phyloP scores from a whole-genome alignment of 2,329 filamentous ascomycete genomes.

The Teratosphaeria epicoccoides region DNA sequence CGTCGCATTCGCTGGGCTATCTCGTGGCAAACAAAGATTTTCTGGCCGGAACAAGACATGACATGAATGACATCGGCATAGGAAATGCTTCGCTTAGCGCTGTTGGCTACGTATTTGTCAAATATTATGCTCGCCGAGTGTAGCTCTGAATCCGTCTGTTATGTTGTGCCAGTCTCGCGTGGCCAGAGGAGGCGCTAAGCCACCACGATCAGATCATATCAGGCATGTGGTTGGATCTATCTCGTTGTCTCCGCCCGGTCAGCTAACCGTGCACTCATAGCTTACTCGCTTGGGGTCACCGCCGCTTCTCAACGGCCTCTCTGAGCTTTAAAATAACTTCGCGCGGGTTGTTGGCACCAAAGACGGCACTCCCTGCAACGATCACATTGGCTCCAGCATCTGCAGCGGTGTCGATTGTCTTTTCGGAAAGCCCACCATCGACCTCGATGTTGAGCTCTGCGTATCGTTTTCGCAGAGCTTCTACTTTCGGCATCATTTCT shows the following conservation, averaged over 20 bases:
- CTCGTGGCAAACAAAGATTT: not conserved
- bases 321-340: constrained; percentile 78
- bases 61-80: not conserved
- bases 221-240: no score
- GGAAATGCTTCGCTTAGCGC: not conserved
- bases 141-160: not conserved
- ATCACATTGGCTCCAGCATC: constrained; percentile 97
- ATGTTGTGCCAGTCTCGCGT: no score
- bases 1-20: not conserved
- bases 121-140: not conserved
- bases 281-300: constrained; percentile 19
- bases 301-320: constrained; percentile 61
- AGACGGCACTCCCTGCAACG: constrained; percentile 91
- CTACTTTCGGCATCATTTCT: constrained; percentile 86
- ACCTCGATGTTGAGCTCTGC: constrained; percentile 95
- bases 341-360: constrained; percentile 77
- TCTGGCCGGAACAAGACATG: not conserved
- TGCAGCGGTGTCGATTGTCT: constrained; percentile 86
- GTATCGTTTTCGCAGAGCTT: constrained; percentile 70
- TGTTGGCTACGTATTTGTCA: not conserved
- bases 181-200: no score
- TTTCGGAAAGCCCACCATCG: constrained; percentile 78
- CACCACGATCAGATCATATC: no score
- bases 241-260: no score
- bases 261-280: no score